phyloP scores from a whole-genome alignment of 2,329 filamentous ascomycete species.

The Venturia carpophila region DNA sequence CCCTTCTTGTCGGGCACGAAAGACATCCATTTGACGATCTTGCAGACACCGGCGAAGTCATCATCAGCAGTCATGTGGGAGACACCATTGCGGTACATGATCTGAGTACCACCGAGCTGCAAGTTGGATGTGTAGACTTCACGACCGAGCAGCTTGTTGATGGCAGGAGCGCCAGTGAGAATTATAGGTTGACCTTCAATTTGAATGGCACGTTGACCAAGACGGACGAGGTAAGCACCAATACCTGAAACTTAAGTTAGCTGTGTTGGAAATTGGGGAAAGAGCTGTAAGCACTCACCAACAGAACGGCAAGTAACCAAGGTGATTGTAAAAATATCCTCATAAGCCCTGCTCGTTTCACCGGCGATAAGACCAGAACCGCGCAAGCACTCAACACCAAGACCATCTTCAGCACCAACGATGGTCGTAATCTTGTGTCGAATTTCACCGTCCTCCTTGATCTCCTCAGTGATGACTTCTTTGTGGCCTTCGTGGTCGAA shows the following conservation, averaged over 20 bases:
- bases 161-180: constrained; percentile 88
- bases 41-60: constrained; percentile 94
- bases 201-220: constrained; percentile 96
- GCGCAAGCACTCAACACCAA: constrained; percentile 94
- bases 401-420: constrained; percentile 85
- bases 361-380: constrained; percentile 97
- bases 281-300: constrained; percentile 44
- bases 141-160: constrained; percentile 96
- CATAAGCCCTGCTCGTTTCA: constrained; percentile 92
- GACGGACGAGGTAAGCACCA: constrained; percentile 95
- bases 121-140: constrained; percentile 99
- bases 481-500: constrained; percentile 71
- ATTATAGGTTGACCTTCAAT: constrained; percentile 99
- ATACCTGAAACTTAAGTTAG: constrained; percentile 57
- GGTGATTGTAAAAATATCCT: constrained; percentile 98
- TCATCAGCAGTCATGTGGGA: constrained; percentile 98
- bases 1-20: constrained; percentile 95
- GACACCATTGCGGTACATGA: constrained; percentile 99
- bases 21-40: constrained; percentile 97
- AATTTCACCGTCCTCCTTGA: constrained; percentile 79
- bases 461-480: constrained; percentile 78
- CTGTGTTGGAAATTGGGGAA: constrained; percentile 15
- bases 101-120: constrained; percentile 98
- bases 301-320: constrained; percentile 97
- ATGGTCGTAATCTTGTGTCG: constrained; percentile 92